These are phyloP conservation scores for Cystobasidium ongulense DNA, from an alignment of 768 basidiomycete genomes.

Conservation along the genomic window DNA sequence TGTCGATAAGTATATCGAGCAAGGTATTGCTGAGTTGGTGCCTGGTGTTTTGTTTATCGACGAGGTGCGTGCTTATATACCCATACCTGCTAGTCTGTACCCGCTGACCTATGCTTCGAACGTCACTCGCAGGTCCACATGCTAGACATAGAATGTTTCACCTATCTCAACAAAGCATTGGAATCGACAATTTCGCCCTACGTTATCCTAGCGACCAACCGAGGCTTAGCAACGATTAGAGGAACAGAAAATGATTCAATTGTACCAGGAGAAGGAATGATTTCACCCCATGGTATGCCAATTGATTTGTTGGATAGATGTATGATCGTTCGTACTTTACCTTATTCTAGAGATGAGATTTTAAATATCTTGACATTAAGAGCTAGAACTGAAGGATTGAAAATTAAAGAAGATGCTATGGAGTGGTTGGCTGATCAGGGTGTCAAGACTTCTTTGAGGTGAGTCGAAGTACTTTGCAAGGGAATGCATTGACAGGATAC, in stretches of 20 bases:
- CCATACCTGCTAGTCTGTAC: not conserved
- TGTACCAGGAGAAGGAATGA: conserved; percentile 55
- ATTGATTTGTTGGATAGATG: conserved; percentile 88
- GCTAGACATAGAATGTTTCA: conserved; percentile 99
- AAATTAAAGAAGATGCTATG: conserved; percentile 64
- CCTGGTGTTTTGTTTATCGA: conserved; percentile 98
- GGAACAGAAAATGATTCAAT: conserved; percentile 59
- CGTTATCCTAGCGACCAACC: conserved; percentile 91
- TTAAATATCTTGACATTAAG: conserved; percentile 76
- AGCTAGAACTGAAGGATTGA: conserved; percentile 76
- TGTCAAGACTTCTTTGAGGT: conserved; percentile 39
- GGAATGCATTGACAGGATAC: no score
- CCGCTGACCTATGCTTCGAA: no score
- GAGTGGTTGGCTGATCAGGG: conserved; percentile 66
- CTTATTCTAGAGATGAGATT: conserved; percentile 74
- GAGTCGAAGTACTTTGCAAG: conserved; percentile 13
- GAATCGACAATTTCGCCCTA: conserved; percentile 97
- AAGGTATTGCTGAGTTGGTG: conserved; percentile 94
- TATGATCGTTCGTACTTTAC: conserved; percentile 87
- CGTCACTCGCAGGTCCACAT: conserved; percentile 99
- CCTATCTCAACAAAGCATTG: conserved; percentile 88
- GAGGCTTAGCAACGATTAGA: conserved; percentile 82
- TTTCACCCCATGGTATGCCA: conserved; percentile 86
- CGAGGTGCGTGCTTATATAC: conserved; percentile 57
- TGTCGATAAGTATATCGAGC: conserved; percentile 93